Conservation (phyloP, 1,284 basidiomycete species). For the Moesziomyces antarcticus region DNA sequence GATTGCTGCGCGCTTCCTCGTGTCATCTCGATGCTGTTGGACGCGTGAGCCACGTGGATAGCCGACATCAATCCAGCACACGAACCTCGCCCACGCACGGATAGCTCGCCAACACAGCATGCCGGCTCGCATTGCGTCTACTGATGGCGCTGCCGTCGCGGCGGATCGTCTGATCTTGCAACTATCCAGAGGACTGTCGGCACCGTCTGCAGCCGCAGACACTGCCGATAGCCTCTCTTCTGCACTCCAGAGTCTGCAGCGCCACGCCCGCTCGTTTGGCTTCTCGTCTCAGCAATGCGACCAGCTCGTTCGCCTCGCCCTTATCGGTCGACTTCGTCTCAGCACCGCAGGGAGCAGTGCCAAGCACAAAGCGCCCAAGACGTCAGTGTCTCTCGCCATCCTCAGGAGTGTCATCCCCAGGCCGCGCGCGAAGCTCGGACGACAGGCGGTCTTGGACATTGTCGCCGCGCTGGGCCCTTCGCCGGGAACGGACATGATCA, state of each 20-base stretch:
- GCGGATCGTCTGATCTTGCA: slow-evolving; percentile 32
- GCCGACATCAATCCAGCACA: background rate
- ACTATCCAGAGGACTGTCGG: slow-evolving; percentile 22
- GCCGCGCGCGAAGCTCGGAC: slow-evolving; percentile 27
- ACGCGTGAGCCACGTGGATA: background rate
- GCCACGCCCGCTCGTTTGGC: slow-evolving; percentile 30
- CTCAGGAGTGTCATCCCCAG: slow-evolving; percentile 35
- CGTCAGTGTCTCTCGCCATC: slow-evolving; percentile 30
- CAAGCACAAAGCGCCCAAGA: slow-evolving; percentile 30
- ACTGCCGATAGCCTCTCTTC: slow-evolving; percentile 9
- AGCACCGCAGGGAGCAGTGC: slow-evolving; percentile 5
- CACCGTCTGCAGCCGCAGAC: slow-evolving; percentile 11
- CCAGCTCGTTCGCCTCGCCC: slow-evolving; percentile 31
- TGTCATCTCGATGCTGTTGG: background rate
- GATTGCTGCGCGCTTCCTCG: background rate
- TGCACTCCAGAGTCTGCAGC: slow-evolving; percentile 15
- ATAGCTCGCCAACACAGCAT: background rate
- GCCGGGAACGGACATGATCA: slow-evolving; percentile 27
- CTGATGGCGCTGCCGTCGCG: slow-evolving; percentile 9
- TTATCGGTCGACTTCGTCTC: slow-evolving; percentile 23
- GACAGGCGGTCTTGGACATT: slow-evolving; percentile 33
- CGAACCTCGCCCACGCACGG: background rate
- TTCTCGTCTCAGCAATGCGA: slow-evolving; percentile 41
- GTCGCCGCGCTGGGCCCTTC: slow-evolving; percentile 32
- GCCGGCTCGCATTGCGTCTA: slow-evolving; percentile 20